These are phyloP conservation scores for Metschnikowia lachancei DNA, from an alignment of 805 yeast genomes.

Conservation along the genomic window DNA sequence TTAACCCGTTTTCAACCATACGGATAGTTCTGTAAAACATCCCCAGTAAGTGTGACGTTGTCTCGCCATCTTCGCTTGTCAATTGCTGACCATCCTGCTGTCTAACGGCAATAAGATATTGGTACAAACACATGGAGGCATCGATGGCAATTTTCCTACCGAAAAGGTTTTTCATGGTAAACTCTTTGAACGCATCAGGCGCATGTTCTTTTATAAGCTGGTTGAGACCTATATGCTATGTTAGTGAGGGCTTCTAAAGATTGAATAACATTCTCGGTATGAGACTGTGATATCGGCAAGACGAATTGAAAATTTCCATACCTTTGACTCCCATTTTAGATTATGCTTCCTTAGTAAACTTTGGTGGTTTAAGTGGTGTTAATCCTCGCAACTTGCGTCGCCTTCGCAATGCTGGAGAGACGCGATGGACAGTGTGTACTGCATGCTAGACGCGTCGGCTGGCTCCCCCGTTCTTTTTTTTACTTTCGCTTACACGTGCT, in stretches of 20 bases:
- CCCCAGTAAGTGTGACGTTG: slow-evolving; percentile 91
- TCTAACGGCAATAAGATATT: slow-evolving; percentile 92
- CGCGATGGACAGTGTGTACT: neutral
- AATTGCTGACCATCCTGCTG: slow-evolving; percentile 96
- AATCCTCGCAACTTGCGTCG: neutral
- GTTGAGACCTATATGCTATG: slow-evolving; percentile 58
- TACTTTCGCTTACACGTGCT: slow-evolving; percentile 20
- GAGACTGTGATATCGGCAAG: neutral
- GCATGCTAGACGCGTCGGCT: neutral
- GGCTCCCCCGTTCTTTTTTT: too few species aligned
- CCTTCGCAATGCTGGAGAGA: neutral
- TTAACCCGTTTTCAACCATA: slow-evolving; percentile 87
- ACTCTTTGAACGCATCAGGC: slow-evolving; percentile 71
- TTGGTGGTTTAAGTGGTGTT: neutral
- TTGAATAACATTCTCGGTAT: neutral
- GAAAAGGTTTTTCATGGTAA: slow-evolving; percentile 79
- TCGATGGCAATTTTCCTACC: slow-evolving; percentile 98
- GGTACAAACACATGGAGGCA: slow-evolving; percentile 96
- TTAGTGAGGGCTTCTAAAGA: slow-evolving; percentile 2
- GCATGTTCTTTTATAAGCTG: slow-evolving; percentile 88
- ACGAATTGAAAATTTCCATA: slow-evolving; percentile 6
- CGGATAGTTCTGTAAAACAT: slow-evolving; percentile 91
- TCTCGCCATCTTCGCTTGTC: slow-evolving; percentile 85
- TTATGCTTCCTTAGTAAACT: neutral
- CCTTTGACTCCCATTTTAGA: slow-evolving; percentile 21